Evolutionary conservation across 2,329 filamentous ascomycete species (phyloP).

Genomic region (Aspergillus sp.): DNA sequence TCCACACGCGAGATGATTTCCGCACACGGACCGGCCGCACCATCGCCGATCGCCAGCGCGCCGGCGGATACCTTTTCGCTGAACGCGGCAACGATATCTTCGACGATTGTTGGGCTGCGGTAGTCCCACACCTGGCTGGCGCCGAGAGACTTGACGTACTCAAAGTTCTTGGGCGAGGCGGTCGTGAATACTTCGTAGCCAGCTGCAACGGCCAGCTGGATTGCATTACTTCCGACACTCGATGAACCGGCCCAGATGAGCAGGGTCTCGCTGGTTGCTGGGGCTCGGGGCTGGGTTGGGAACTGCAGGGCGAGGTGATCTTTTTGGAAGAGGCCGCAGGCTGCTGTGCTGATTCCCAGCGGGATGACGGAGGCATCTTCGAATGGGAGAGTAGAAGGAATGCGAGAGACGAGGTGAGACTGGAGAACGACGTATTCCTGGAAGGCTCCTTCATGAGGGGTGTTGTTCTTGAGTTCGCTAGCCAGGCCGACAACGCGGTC

Average conservation of each 20-base stretch:
- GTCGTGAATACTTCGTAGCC: constrained; percentile 22
- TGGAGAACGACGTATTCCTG: constrained; percentile 30
- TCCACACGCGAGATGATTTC: constrained; percentile 18
- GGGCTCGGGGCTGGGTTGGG: not conserved
- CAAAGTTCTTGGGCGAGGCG: constrained; percentile 18
- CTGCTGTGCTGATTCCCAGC: constrained; percentile 28
- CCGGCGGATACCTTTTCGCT: constrained; percentile 16
- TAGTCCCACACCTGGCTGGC: constrained; percentile 55
- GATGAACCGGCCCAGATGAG: constrained; percentile 21
- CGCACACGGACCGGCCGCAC: not conserved
- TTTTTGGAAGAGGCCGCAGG: constrained; percentile 27
- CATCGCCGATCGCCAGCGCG: constrained; percentile 9
- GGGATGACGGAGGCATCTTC: constrained; percentile 27
- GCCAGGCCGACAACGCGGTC: constrained; percentile 48
- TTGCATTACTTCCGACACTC: constrained; percentile 51
- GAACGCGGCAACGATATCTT: constrained; percentile 21
- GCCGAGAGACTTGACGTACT: constrained; percentile 48
- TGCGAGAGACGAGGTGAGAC: constrained; percentile 19
- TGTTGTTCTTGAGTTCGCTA: constrained; percentile 21
- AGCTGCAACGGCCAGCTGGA: constrained; percentile 47
- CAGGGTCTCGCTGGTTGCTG: constrained; percentile 1
- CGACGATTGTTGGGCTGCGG: constrained; percentile 24
- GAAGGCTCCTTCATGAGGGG: constrained; percentile 26
- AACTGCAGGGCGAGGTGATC: constrained; percentile 23
- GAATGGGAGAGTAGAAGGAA: constrained; percentile 22